A percentile compares a stretch with the other conserved stretches of the same genome.
Evolutionary conservation across 2,329 filamentous ascomycete genomes (phyloP).

Genomic region (Phaeosphaeria sp.): DNA sequence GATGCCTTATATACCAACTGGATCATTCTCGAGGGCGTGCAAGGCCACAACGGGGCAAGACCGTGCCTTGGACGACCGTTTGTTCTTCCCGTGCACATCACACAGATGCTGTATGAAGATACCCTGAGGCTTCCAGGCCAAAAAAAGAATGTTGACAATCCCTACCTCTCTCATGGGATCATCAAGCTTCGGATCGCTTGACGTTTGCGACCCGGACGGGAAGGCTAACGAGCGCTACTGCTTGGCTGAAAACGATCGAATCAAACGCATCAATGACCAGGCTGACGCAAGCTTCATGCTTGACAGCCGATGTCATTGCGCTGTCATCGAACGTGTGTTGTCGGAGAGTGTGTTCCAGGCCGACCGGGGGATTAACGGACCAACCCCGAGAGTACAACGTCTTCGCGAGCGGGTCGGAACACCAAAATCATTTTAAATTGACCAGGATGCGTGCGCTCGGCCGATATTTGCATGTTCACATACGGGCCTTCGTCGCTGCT

Average conservation of each 20-base stretch:
- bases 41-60: slow-evolving; percentile 17
- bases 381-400: slow-evolving; percentile 20
- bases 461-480: too few species aligned
- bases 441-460: not conserved
- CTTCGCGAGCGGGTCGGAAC: not conserved
- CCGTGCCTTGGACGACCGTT: slow-evolving; percentile 23
- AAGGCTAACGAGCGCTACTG: slow-evolving; percentile 20
- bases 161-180: slow-evolving; percentile 40
- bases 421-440: not conserved
- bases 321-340: slow-evolving; percentile 36
- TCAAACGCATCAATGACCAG: slow-evolving; percentile 38
- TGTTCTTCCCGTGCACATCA: slow-evolving; percentile 39
- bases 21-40: slow-evolving; percentile 14
- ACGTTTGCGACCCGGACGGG: slow-evolving; percentile 21
- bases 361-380: slow-evolving; percentile 36
- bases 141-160: slow-evolving; percentile 18
- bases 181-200: slow-evolving; percentile 25
- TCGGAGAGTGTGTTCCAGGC: slow-evolving; percentile 46
- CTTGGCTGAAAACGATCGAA: slow-evolving; percentile 39
- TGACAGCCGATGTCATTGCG: slow-evolving; percentile 23
- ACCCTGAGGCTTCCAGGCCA: slow-evolving; percentile 30
- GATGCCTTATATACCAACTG: slow-evolving; percentile 30
- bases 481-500: too few species aligned
- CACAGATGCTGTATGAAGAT: slow-evolving; percentile 44
- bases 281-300: slow-evolving; percentile 26